Conservation (phyloP, 257 asterid genomes). For the Ilex aquifolium region DNA sequence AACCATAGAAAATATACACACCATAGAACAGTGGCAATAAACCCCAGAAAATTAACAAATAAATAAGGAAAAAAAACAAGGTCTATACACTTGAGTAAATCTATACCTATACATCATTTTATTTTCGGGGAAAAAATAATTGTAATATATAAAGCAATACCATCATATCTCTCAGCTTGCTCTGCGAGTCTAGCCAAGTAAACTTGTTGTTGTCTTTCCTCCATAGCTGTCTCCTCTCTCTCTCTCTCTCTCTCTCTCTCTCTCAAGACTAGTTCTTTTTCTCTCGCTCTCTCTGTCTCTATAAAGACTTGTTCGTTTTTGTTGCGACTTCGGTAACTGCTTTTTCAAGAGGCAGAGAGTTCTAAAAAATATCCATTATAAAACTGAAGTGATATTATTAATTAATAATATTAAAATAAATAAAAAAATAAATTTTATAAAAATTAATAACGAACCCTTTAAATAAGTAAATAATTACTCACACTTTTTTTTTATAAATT, state of each 20-base stretch:
- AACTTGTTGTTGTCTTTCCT: constrained; percentile 55
- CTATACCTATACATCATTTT: no score
- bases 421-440: no score
- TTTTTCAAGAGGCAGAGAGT: neutral
- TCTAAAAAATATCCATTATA: no score
- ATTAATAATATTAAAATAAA: no score
- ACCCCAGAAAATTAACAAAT: neutral
- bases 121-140: no score
- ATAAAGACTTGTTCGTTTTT: neutral
- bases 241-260: constrained; percentile 14
- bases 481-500: no score
- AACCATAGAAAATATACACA: constrained; percentile 8
- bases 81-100: no score
- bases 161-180: constrained; percentile 80
- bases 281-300: constrained; percentile 15
- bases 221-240: constrained; percentile 24
- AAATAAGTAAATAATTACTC: no score
- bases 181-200: constrained; percentile 74
- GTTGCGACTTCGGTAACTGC: constrained; percentile 9
- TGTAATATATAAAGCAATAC: constrained; percentile 17
- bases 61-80: neutral
- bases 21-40: neutral
- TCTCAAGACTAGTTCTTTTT: constrained; percentile 9
- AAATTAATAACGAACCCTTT: no score
- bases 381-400: no score